Evolutionary conservation across 805 yeast genomes (phyloP), one percentile per base, ranked within the genome.

Genomic region (Kodamaea hsintzibuensis): DNA sequence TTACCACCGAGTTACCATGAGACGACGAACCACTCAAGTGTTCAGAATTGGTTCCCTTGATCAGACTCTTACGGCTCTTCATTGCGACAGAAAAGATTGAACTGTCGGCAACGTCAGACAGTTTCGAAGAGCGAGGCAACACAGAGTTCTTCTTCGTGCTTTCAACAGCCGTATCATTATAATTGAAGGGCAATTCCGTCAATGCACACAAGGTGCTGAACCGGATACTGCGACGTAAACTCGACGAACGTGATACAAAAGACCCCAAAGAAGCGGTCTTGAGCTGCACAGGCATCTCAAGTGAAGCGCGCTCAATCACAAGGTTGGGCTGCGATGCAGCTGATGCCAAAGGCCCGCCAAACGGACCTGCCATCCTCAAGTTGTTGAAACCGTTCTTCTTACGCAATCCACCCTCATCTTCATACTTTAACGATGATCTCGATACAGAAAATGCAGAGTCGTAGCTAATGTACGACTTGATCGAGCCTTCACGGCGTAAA

Each of bases 391-490:
- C 84, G 7, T 67, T 67, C 62, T 84, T 85, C 66, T 84, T 85
- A 57, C 80, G 70, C 52, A 76, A 62, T 3, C 62, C 64, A 12
- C 59, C 58, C 4, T 60, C 67, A 19, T 55, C 57, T 3, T 59
- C 66, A 12, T 56, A 56, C 7, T 51, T 50, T 1, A 52, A 44
- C 5, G 61, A 56, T 35, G 55, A 50, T n/a, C 56, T 62, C 12
- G 69, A 57, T 14, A 66, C 55, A 7, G 86, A 81, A 43, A 79
- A 69, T 0, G 79, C 80, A 0, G 88, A 83, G 62, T 84, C 88
- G 57, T 84, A 85, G 40, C 86, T 81, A 47, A 83, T 58, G 59
- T 83, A 84, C 1, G 88, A 84, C 55, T 74, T 74, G 2, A 67
- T 59, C 1, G 83, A 78, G 33, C 71, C 35, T 12, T 30, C 73